Evolutionary conservation across 306 rosid genomes (phyloP), one percentile per base, ranked within the genome.

Genomic region (Astragalus glycyphyllos): DNA sequence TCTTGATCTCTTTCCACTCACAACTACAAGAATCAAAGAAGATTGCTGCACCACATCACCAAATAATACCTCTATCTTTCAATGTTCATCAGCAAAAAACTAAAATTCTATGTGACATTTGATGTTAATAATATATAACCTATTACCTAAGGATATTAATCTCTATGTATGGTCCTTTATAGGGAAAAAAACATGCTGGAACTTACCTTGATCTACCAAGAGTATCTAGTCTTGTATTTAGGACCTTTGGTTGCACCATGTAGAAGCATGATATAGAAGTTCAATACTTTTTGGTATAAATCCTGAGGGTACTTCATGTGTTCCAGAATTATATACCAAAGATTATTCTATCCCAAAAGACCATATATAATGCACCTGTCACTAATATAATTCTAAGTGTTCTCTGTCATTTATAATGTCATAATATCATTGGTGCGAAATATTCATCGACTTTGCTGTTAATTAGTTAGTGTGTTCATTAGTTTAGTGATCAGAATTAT

Each of bases 1-100:
- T 65, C 96, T 92, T 61, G 85, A 92, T 47, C 93, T 92, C 73
- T 92, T 92, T 64, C 98, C 98, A n/a, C 60, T 86, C 68, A 79
- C 87, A 26, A 65, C 87, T 26, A 49, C 92, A 35, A 77, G 68
- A 68, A 81, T 77, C 78, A 82, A 78, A 88, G 89, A 87, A 76
- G 87, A 86, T 31, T 73, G 78, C 37, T 73, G 78, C 79, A 80
- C 81, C 13, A 8, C 77, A 40, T 15, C 58, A 42, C 50, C 68
- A 15, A n/a, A 11, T 49, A 78, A 32, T 5, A 68, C 23, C 79
- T 50, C 14, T 58, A 2, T 32, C 32, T 48, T 34, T 16, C 65
- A 41, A 20, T 38, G 59, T 37, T 50, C 62, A 10, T 44, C 59
- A 61, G 51, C 12, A 10, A 40, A 61, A 73, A 44, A 8, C 48